Evolutionary conservation across 208 protist genomes (phyloP).

Genomic region (Blechomonas ayalai): DNA sequence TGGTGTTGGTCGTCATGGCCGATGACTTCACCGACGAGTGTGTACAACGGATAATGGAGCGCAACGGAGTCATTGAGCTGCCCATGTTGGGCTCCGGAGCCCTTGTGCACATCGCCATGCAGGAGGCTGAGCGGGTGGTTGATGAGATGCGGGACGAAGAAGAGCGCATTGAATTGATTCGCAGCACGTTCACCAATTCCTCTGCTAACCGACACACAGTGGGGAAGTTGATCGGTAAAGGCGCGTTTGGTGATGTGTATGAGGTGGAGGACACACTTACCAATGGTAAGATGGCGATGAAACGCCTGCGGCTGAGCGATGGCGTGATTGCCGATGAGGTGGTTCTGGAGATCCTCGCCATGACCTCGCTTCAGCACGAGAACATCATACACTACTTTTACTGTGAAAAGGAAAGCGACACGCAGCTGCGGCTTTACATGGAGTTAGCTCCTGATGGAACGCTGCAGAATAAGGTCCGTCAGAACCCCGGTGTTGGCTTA

Average conservation of each 20-base stretch:
- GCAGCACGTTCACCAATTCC: constrained; percentile 62
- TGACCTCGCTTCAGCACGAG: constrained; percentile 86
- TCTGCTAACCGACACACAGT: constrained; percentile 52
- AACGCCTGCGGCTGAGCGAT: constrained; percentile 84
- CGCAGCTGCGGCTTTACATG: constrained; percentile 84
- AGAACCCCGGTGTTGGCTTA: constrained; percentile 45
- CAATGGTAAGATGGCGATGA: constrained; percentile 85
- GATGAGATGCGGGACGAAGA: constrained; percentile 71
- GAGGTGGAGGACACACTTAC: constrained; percentile 82
- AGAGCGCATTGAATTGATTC: constrained; percentile 68
- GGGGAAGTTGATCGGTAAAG: constrained; percentile 58
- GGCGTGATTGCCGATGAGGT: constrained; percentile 62
- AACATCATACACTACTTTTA: constrained; percentile 94
- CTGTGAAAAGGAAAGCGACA: constrained; percentile 81
- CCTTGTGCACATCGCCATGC: constrained; percentile 78
- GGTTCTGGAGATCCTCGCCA: constrained; percentile 83
- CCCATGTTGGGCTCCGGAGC: constrained; percentile 60
- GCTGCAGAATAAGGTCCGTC: constrained; percentile 66
- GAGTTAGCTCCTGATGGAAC: constrained; percentile 88
- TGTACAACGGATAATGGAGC: constrained; percentile 63
- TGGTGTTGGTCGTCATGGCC: constrained; percentile 67
- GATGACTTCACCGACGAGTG: constrained; percentile 79
- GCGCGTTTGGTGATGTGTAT: constrained; percentile 85
- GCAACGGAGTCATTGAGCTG: constrained; percentile 73
- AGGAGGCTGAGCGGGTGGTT: constrained; percentile 78